Conservation (phyloP, 345 rosid genomes). For the sweet orange (Citrus sinensis) region DNA sequence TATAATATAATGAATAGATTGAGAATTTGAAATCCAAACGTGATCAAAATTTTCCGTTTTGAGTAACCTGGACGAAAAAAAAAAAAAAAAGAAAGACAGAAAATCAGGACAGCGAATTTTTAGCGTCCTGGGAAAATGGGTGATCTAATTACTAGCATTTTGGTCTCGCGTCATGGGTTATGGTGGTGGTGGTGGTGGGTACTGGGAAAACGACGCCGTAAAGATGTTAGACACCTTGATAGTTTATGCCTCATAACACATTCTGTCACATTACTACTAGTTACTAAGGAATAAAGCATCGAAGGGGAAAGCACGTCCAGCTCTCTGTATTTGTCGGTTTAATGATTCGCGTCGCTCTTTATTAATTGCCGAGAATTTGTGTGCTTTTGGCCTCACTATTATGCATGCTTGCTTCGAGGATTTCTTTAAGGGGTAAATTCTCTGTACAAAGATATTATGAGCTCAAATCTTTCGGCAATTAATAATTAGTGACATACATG, state of each 20-base stretch:
- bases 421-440: not conserved
- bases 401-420: not conserved
- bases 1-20: not conserved
- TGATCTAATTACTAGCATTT: not conserved
- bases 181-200: not conserved
- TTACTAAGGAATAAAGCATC: conserved; percentile 3
- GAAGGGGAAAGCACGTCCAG: too few species aligned
- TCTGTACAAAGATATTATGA: not conserved
- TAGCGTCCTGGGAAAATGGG: not conserved
- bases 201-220: not conserved
- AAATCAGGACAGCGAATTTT: not conserved
- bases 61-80: not conserved
- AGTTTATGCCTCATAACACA: not conserved
- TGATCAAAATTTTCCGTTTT: not conserved
- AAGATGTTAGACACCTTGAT: not conserved
- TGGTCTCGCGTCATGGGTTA: not conserved
- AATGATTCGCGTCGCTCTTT: not conserved
- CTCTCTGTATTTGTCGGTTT: not conserved
- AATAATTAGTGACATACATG: not conserved
- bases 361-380: too few species aligned
- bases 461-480: not conserved
- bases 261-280: not conserved
- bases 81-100: not conserved
- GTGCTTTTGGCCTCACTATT: too few species aligned
- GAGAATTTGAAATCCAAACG: not conserved